Percentiles rank a stretch among this genome's conserved stretches.
Conservation (phyloP, 176 grass and related monocot genomes). For the Puya raimondii region DNA sequence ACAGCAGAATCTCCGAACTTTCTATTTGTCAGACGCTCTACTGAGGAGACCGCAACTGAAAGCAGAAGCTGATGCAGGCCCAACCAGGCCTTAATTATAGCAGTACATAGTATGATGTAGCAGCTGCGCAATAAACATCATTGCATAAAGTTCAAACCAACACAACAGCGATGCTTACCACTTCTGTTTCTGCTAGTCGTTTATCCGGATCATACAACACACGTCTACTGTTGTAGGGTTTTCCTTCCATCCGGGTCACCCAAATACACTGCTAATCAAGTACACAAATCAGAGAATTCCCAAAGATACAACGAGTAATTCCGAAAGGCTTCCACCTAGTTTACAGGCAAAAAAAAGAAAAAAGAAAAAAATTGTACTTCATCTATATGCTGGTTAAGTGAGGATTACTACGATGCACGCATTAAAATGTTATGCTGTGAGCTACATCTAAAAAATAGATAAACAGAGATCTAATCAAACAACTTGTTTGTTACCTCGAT, state of each 20-base stretch:
- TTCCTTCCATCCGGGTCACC: not conserved
- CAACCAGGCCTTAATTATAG: too few species aligned
- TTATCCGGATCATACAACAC: not conserved
- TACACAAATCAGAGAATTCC: not conserved
- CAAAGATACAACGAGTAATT: not conserved
- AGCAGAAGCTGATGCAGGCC: too few species aligned
- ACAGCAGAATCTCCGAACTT: too few species aligned
- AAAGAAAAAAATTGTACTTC: too few species aligned
- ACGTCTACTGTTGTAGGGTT: not conserved
- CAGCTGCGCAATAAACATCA: too few species aligned
- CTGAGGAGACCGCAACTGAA: too few species aligned
- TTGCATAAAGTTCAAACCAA: not conserved
- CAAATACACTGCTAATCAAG: not conserved
- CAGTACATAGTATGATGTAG: too few species aligned
- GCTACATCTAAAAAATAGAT: not conserved
- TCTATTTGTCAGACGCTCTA: too few species aligned
- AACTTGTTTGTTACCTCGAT: not conserved
- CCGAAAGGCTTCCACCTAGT: not conserved
- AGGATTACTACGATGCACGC: too few species aligned
- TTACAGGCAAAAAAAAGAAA: too few species aligned
- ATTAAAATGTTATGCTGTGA: too few species aligned
- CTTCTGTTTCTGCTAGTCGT: not conserved
- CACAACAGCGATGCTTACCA: not conserved
- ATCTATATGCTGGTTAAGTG: too few species aligned
- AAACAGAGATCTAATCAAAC: not conserved